Conservation (phyloP, 2,329 filamentous ascomycete species). For the Apiospora kogelbergensis region DNA sequence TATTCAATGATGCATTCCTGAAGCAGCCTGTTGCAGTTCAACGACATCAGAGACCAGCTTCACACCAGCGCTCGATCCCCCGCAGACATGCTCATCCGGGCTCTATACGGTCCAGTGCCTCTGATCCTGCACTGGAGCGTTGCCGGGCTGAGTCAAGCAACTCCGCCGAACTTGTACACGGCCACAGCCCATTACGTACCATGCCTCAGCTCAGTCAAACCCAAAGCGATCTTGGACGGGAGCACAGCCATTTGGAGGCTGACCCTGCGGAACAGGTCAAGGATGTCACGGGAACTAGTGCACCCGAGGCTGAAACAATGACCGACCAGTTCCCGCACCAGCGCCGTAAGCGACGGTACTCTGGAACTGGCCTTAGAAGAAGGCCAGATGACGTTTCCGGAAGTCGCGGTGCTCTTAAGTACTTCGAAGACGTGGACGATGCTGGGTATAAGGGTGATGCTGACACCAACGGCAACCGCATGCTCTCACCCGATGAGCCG, state of each 20-base stretch:
- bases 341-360: conserved; percentile 71
- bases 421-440: conserved; percentile 87
- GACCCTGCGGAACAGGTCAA: conserved; percentile 42
- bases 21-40: conserved; percentile 81
- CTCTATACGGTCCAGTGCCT: conserved; percentile 44
- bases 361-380: conserved; percentile 76
- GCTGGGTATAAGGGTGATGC: conserved; percentile 73
- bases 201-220: conserved; percentile 27
- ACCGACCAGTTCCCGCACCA: conserved; percentile 40
- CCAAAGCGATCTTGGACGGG: conserved; percentile 35
- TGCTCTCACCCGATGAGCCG: background rate
- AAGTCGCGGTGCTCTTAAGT: conserved; percentile 77
- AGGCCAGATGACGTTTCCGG: conserved; percentile 72
- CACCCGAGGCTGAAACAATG: conserved; percentile 60
- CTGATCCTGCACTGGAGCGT: conserved; percentile 32
- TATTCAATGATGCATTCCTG: conserved; percentile 88
- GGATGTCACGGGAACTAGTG: conserved; percentile 63
- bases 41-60: conserved; percentile 65
- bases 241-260: conserved; percentile 27
- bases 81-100: conserved; percentile 46
- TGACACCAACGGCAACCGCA: conserved; percentile 43
- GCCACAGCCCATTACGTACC: conserved; percentile 25
- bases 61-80: conserved; percentile 64
- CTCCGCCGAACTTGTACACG: background rate
- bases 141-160: conserved; percentile 12